Conservation (phyloP, 805 yeast genomes). For the Ogataea ramenticola region DNA sequence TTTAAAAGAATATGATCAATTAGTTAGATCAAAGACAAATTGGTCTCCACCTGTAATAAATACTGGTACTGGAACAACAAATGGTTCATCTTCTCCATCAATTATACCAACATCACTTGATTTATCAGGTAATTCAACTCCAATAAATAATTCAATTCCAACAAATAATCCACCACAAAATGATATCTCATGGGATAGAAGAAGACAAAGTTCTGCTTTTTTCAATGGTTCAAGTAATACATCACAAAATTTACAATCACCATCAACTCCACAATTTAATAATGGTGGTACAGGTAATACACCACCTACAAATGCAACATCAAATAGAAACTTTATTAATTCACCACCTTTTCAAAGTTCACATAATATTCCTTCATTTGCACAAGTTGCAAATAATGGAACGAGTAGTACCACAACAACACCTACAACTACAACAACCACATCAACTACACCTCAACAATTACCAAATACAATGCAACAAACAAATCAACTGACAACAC, state of each 20-base stretch:
- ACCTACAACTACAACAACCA: conserved; percentile 11
- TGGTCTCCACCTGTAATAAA: conserved; percentile 8
- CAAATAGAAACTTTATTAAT: neutral
- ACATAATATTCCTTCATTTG: conserved; percentile 4
- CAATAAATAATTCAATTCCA: neutral
- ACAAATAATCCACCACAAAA: conserved; percentile 6
- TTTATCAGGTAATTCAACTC: neutral
- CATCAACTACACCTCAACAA: conserved; percentile 3
- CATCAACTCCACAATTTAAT: neutral
- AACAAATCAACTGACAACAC: conserved; percentile 22
- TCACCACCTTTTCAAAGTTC: conserved; percentile 1
- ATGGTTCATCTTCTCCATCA: conserved; percentile 25
- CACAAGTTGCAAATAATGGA: conserved; percentile 3
- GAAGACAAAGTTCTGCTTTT: conserved; percentile 49
- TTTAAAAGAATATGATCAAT: conserved; percentile 38
- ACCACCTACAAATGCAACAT: neutral
- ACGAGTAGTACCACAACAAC: conserved; percentile 12
- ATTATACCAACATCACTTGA: conserved; percentile 28
- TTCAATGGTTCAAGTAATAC: conserved; percentile 23
- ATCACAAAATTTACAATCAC: neutral
- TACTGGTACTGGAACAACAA: too few species aligned
- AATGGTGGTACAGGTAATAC: neutral
- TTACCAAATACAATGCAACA: conserved; percentile 19
- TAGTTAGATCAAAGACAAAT: conserved; percentile 31
- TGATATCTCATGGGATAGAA: conserved; percentile 33